Conservation (phyloP, 2,329 filamentous ascomycete genomes). For the Tolypocladium tropicale region DNA sequence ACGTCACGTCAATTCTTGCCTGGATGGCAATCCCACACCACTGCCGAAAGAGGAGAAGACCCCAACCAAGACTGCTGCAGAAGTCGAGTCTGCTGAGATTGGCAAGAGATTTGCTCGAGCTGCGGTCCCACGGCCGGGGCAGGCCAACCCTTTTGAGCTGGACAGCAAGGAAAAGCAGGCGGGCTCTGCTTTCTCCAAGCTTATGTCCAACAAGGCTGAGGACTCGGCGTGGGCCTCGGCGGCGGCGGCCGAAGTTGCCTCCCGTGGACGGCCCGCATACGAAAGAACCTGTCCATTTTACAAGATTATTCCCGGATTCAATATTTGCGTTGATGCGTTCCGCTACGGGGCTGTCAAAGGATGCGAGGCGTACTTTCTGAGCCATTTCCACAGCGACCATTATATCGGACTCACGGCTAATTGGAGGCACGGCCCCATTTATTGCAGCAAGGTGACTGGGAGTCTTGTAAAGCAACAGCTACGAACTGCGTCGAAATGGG, state of each 20-base stretch:
- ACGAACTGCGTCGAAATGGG: conserved; percentile 73
- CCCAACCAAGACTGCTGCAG: conserved; percentile 8
- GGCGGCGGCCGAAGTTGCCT: conserved; percentile 65
- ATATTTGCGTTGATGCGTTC: conserved; percentile 91
- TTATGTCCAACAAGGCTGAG: conserved; percentile 90
- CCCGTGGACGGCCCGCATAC: conserved; percentile 77
- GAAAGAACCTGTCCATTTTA: conserved; percentile 94
- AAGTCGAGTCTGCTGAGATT: conserved; percentile 26
- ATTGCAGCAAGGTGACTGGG: conserved; percentile 86
- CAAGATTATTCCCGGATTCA: conserved; percentile 91
- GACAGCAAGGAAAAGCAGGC: conserved; percentile 24
- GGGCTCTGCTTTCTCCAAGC: conserved; percentile 74
- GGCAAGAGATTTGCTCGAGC: conserved; percentile 56
- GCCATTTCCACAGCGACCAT: conserved; percentile 96
- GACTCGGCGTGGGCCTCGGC: conserved; percentile 83
- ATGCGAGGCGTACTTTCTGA: conserved; percentile 90
- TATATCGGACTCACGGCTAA: conserved; percentile 82
- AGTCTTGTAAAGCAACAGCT: conserved; percentile 84
- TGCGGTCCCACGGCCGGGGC: conserved; percentile 64
- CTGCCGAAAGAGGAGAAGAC: conserved; percentile 25
- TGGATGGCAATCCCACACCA: conserved; percentile 69
- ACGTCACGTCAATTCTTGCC: conserved; percentile 82
- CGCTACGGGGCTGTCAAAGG: conserved; percentile 88
- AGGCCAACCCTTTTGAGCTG: conserved; percentile 65
- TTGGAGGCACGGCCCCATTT: conserved; percentile 92